Evolutionary conservation across 2,329 filamentous ascomycete species (phyloP).

Genomic region (Aspergillus hiratsukae): DNA sequence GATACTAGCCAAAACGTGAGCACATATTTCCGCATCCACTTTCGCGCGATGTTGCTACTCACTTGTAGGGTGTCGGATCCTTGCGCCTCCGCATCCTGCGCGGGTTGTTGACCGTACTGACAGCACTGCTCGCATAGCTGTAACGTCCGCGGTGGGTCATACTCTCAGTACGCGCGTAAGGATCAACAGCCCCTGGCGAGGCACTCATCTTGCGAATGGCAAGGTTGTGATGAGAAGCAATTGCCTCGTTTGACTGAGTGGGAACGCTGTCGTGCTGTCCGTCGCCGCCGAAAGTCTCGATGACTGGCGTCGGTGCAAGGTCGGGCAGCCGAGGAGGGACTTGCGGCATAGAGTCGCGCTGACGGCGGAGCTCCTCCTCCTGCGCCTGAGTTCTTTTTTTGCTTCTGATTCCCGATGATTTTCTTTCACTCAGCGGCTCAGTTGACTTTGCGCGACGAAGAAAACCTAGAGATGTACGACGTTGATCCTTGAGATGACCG

Average conservation of each 20-base stretch:
- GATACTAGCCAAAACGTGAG: constrained; percentile 54
- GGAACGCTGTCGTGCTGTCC: constrained; percentile 58
- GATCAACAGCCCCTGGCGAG: constrained; percentile 51
- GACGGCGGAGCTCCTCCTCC: constrained; percentile 52
- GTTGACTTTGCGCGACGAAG: constrained; percentile 65
- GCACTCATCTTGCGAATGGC: constrained; percentile 21
- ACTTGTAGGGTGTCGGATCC: constrained; percentile 98
- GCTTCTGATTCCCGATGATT: constrained; percentile 32
- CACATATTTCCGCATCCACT: background rate
- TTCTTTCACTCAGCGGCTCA: constrained; percentile 55
- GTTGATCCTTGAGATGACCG: constrained; percentile 23
- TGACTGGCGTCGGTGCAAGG: constrained; percentile 42
- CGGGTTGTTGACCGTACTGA: constrained; percentile 89
- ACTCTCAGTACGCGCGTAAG: constrained; percentile 80
- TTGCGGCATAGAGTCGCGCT: constrained; percentile 55
- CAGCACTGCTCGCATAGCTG: constrained; percentile 88
- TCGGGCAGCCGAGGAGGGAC: constrained; percentile 55
- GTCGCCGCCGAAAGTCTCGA: constrained; percentile 61
- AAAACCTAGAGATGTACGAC: constrained; percentile 53
- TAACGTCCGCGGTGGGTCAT: constrained; percentile 96
- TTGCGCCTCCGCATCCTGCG: constrained; percentile 88
- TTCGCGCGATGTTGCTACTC: constrained; percentile 41
- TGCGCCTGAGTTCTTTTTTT: constrained; percentile 37
- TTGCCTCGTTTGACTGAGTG: constrained; percentile 44
- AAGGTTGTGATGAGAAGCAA: constrained; percentile 21